phyloP scores from a whole-genome alignment of 495 filamentous ascomycete species.

The Talaromyces nanjingensis region DNA sequence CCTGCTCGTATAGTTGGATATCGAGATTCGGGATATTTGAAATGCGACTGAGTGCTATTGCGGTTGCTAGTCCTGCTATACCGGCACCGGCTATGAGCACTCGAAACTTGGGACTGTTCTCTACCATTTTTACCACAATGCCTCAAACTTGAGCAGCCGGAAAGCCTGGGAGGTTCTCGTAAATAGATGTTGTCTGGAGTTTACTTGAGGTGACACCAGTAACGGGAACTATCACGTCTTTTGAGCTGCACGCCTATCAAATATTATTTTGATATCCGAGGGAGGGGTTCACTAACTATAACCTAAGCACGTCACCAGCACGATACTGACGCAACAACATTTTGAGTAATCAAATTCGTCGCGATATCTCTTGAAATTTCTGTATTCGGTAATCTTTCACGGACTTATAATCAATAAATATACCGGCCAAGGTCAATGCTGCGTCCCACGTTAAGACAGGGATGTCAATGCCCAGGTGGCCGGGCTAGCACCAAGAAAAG shows the following conservation, averaged over 20 bases:
- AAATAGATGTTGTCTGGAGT: not conserved
- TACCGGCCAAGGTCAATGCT: not conserved
- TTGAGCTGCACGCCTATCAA: not conserved
- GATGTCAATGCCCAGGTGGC: not conserved
- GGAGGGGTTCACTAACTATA: not conserved
- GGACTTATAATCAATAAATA: not conserved
- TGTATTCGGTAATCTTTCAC: not conserved
- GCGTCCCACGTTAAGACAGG: not conserved
- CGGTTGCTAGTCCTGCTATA: conserved; percentile 40
- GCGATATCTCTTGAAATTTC: not conserved
- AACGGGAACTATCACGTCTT: not conserved
- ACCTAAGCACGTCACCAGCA: conserved; percentile 21
- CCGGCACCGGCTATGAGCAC: conserved; percentile 41
- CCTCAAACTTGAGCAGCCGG: not conserved
- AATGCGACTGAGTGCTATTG: conserved; percentile 32
- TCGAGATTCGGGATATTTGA: conserved; percentile 22
- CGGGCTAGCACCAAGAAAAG: not conserved
- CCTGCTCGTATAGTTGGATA: conserved; percentile 39
- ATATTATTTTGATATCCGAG: not conserved
- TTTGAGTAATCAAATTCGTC: conserved; percentile 10
- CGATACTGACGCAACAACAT: conserved; percentile 15
- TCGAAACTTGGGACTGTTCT: conserved; percentile 18
- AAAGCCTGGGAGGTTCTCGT: not conserved
- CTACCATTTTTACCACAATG: conserved; percentile 10
- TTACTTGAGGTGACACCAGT: not conserved